Evolutionary conservation across 148 eudicot species (phyloP).

Genomic region (Silene conica): DNA sequence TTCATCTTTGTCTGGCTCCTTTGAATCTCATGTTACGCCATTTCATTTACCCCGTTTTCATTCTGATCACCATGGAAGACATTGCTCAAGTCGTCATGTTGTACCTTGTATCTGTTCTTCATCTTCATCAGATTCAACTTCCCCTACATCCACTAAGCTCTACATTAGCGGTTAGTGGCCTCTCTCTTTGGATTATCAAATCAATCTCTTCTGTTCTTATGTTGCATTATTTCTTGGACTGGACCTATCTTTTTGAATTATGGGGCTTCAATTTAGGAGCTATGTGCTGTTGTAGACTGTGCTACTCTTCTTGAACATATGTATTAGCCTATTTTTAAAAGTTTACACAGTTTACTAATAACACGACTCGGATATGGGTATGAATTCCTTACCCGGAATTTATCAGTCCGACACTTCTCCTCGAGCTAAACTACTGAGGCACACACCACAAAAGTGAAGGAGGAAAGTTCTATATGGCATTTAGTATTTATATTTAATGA

Average conservation of each 20-base stretch:
- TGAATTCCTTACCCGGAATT: not conserved
- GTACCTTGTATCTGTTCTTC: slow-evolving; percentile 24
- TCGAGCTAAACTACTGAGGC: too few relatives aligned
- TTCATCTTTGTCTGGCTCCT: slow-evolving; percentile 6
- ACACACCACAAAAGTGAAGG: too few relatives aligned
- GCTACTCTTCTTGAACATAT: not conserved
- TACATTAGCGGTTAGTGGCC: slow-evolving; percentile 33
- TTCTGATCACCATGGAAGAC: slow-evolving; percentile 4
- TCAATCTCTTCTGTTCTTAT: not conserved
- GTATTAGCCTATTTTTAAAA: not conserved
- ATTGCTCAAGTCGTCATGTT: not conserved
- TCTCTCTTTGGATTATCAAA: not conserved
- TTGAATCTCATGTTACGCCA: not conserved
- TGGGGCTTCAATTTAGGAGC: not conserved
- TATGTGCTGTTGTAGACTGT: not conserved
- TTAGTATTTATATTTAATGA: too few relatives aligned
- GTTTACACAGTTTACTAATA: too few relatives aligned
- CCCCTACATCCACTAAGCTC: slow-evolving; percentile 19
- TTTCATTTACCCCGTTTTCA: slow-evolving; percentile 4
- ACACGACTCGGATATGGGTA: not conserved
- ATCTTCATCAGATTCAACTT: slow-evolving; percentile 9
- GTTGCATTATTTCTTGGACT: not conserved
- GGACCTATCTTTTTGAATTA: not conserved
- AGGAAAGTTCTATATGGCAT: too few relatives aligned
- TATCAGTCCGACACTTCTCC: too few relatives aligned